Evolutionary conservation across 208 protist genomes (phyloP).

Genomic region (Trypanosoma lewisi): DNA sequence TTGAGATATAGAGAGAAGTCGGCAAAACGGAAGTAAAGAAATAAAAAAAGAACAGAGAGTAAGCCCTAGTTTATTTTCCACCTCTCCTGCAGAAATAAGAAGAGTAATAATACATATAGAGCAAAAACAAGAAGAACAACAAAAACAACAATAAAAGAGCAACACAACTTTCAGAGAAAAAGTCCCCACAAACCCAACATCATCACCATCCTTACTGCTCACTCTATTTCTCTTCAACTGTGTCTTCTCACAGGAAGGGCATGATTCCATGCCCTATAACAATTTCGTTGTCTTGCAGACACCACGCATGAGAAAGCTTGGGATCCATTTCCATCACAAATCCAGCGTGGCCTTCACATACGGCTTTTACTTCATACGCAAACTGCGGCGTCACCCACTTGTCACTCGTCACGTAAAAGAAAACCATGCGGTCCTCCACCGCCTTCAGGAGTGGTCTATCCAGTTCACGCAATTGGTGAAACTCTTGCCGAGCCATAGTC

Average conservation of each 20-base stretch:
- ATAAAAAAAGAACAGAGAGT: no score
- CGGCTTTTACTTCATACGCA: slow-evolving; percentile 41
- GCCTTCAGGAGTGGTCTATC: slow-evolving; percentile 42
- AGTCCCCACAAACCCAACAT: no score
- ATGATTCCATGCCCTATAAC: slow-evolving; percentile 53
- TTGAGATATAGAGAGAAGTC: no score
- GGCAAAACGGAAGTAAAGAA: no score
- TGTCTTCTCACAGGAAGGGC: slow-evolving; percentile 17
- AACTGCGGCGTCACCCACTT: slow-evolving; percentile 48
- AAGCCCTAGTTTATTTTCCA: no score
- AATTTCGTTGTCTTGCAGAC: slow-evolving; percentile 46
- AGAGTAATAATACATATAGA: no score
- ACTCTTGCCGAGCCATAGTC: slow-evolving; percentile 56
- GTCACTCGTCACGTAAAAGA: slow-evolving; percentile 70
- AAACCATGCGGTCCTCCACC: slow-evolving; percentile 50
- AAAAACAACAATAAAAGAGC: no score
- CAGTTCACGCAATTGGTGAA: slow-evolving; percentile 42
- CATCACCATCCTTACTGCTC: neutral
- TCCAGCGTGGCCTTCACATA: slow-evolving; percentile 33
- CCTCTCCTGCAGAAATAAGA: no score
- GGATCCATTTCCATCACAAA: slow-evolving; percentile 55
- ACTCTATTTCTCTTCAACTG: neutral
- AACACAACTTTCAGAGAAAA: no score
- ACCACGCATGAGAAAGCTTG: slow-evolving; percentile 63
- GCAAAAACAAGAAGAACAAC: no score